A percentile compares a stretch with the other conserved stretches of the same genome.
Evolutionary conservation across 2,329 filamentous ascomycete species (phyloP).

Genomic region (Chaetomium strumarium): DNA sequence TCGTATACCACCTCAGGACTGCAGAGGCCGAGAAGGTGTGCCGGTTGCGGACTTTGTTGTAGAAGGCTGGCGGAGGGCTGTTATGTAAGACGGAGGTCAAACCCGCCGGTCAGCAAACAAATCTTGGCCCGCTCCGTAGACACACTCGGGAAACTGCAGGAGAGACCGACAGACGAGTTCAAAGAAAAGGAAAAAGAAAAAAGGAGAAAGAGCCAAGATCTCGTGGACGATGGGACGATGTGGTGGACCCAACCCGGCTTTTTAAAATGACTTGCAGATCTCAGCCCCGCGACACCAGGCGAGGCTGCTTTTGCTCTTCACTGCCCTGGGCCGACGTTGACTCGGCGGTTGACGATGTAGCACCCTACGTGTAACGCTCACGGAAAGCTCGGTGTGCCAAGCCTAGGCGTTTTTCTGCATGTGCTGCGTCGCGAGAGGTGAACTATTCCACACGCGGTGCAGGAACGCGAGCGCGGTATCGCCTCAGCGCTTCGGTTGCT

Average conservation of each 20-base stretch:
- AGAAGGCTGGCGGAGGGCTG: slow-evolving; percentile 25
- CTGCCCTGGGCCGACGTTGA: not conserved
- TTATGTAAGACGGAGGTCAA: not conserved
- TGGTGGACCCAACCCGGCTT: slow-evolving; percentile 16
- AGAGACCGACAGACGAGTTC: not conserved
- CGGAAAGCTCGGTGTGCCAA: not conserved
- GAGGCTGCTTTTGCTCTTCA: slow-evolving; percentile 11
- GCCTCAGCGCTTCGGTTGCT: slow-evolving; percentile 14
- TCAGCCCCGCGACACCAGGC: slow-evolving; percentile 7
- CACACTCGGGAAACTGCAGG: not conserved
- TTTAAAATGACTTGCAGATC: slow-evolving; percentile 22
- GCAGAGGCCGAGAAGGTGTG: slow-evolving; percentile 20
- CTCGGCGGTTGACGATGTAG: not conserved
- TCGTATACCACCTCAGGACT: slow-evolving; percentile 14
- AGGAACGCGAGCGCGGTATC: slow-evolving; percentile 8
- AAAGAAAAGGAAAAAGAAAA: not conserved
- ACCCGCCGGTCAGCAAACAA: not conserved
- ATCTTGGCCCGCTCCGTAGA: not conserved
- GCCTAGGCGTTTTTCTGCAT: slow-evolving; percentile 5
- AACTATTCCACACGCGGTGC: slow-evolving; percentile 2
- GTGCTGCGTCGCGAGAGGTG: not conserved
- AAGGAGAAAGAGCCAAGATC: not conserved
- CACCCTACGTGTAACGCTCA: slow-evolving; percentile 1
- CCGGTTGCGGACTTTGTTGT: slow-evolving; percentile 22
- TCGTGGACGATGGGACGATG: not conserved